Evolutionary conservation across 129 eudicot genomes (phyloP), one percentile per base, ranked within the genome.

Genomic region (Apium graveolens): DNA sequence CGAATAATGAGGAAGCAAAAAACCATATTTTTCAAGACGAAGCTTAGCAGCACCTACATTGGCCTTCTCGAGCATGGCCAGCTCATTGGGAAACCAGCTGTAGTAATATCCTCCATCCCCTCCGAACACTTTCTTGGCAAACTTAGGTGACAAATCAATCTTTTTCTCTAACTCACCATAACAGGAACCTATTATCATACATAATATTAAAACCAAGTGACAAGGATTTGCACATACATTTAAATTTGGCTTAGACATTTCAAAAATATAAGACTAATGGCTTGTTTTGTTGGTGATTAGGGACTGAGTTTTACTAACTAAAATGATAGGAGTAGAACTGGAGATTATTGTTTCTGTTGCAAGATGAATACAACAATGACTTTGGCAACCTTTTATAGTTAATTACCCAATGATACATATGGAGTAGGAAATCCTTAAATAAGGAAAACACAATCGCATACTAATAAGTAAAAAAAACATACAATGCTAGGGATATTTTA

Each of bases 21-120:
- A 81, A 1, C 97, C 97, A 45, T 82, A 41, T 78, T 92, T 90
- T 85, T 69, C 75, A 1, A 92, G 92, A 29, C 83, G 78, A 24
- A 92, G 88, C 62, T 92, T 92, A 21, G 85, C 89, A 14, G 97
- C 97, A 9, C 97, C 97, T 44, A 92, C 85, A 82, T 92, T 86
- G 29, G 91, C 96, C 72, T 86, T 76, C 5, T 79, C 75, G 21
- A 92, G 91, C 96, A 92, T 92, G 3, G 92, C 88, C 5, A 92
- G 83, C 12, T 92, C 97, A n/a, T 85, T 45, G 4, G 97, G 96
- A 26, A 83, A 84, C 97, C 97, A 92, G 76, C 91, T 86, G 66
- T 81, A 78, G 80, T 92, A 92, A 10, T 88, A 74, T 41, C 97
- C 96, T 41, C 96, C 96, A 17, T 82, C 85, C 7, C 91, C 90